phyloP scores from a whole-genome alignment of 257 asterid species.

The Solanum sejunctum region DNA sequence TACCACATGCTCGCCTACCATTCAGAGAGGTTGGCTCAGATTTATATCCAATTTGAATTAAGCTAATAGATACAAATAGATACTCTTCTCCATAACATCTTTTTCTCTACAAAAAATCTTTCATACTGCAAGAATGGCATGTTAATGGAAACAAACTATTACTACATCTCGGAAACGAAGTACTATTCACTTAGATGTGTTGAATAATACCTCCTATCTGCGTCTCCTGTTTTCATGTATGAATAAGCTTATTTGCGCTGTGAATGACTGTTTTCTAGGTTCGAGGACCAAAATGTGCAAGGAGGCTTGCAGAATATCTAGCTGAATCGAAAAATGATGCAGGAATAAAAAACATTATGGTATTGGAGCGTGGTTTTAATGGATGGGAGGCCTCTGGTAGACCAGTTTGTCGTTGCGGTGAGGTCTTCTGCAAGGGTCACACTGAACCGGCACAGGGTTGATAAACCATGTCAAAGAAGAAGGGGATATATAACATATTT shows the following conservation, averaged over 20 bases:
- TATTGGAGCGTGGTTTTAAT: constrained; percentile 72
- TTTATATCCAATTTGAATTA: neutral
- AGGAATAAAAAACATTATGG: constrained; percentile 63
- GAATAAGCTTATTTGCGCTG: neutral
- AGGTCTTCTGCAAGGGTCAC: constrained; percentile 62
- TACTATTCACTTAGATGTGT: neutral
- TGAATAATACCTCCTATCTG: neutral
- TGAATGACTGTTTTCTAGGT: constrained; percentile 32
- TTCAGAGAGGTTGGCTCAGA: too few species aligned
- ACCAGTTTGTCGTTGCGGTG: constrained; percentile 78
- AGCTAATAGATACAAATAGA: neutral
- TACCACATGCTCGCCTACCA: too few species aligned
- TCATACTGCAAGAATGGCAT: neutral
- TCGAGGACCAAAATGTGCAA: constrained; percentile 93
- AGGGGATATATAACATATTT: neutral
- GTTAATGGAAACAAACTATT: neutral
- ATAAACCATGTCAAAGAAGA: neutral
- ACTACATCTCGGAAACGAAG: neutral
- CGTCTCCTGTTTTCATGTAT: neutral
- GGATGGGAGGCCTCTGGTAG: constrained; percentile 94
- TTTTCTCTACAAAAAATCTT: neutral
- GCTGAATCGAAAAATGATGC: constrained; percentile 28
- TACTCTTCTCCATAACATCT: too few species aligned
- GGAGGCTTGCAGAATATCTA: constrained; percentile 64
- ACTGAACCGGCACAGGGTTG: constrained; percentile 1